Percentiles rank a stretch among this genome's conserved stretches.
Evolutionary conservation across 164 flowering plant genomes (phyloP).

Genomic region (Amborella trichopoda): DNA sequence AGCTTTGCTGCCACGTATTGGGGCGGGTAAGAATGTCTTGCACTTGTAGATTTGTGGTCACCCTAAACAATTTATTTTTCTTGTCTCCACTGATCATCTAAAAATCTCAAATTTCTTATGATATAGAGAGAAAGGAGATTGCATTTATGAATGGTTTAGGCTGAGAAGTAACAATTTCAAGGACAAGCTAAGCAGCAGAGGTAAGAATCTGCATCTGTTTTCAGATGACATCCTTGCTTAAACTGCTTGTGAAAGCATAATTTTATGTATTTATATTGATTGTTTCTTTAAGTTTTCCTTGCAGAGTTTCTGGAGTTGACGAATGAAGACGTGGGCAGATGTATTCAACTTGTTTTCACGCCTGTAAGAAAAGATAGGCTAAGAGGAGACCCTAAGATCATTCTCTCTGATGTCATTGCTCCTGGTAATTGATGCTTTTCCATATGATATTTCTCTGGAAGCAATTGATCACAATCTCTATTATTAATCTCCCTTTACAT

Average conservation of each 20-base stretch:
- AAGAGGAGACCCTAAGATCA: conserved; percentile 43
- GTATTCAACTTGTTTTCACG: conserved; percentile 69
- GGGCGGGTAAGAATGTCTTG: conserved; percentile 62
- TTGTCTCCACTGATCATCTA: no score
- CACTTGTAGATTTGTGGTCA: no score
- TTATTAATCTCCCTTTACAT: no score
- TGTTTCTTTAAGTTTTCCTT: conserved; percentile 3
- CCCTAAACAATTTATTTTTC: no score
- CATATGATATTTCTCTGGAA: no score
- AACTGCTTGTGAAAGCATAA: no score
- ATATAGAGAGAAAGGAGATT: conserved; percentile 66
- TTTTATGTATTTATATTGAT: not conserved
- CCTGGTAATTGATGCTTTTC: conserved; percentile 49
- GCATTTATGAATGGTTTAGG: conserved; percentile 82
- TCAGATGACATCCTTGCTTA: no score
- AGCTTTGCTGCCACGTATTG: conserved; percentile 51
- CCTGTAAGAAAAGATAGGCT: conserved; percentile 75
- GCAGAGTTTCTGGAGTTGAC: conserved; percentile 65
- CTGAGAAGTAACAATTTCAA: conserved; percentile 37
- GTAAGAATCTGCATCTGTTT: no score
- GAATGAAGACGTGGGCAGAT: conserved; percentile 63
- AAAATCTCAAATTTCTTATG: conserved; percentile 3
- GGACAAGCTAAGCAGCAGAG: conserved; percentile 50
- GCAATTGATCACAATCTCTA: no score
- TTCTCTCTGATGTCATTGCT: conserved; percentile 52